These are phyloP conservation scores for Erodium texanum DNA, from an alignment of 441 rosid species.

Conservation along the genomic window DNA sequence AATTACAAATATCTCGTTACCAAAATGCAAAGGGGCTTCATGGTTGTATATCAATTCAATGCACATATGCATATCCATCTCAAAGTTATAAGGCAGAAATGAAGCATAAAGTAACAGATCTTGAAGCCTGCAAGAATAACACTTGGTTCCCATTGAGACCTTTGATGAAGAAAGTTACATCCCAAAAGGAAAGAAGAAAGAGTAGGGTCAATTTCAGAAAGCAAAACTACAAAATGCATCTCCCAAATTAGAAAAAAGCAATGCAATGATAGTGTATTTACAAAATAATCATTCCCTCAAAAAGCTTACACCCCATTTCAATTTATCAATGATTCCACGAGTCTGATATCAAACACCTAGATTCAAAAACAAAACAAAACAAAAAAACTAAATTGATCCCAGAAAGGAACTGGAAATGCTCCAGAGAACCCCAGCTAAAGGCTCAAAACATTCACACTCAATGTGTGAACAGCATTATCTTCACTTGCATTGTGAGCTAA, in stretches of 20 bases:
- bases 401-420: conserved; percentile 18
- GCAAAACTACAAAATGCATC: neutral
- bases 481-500: conserved; percentile 62
- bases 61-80: conserved; percentile 2
- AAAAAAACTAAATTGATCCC: conserved; percentile 28
- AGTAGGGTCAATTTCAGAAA: neutral
- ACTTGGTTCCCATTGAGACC: neutral
- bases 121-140: conserved; percentile 10
- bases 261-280: conserved; percentile 23
- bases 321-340: conserved; percentile 21
- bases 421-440: conserved; percentile 12
- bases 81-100: neutral
- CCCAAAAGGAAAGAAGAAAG: neutral
- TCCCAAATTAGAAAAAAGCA: neutral
- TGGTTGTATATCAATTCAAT: conserved; percentile 4
- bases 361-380: conserved; percentile 16
- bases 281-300: conserved; percentile 17
- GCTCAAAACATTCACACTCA: conserved; percentile 19
- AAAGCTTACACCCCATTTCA: conserved; percentile 25
- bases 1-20: neutral
- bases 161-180: neutral
- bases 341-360: conserved; percentile 22
- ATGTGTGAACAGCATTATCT: conserved; percentile 28
- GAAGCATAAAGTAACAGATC: conserved; percentile 10
- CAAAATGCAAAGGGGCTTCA: neutral